Evolutionary conservation across 176 grass and related monocot genomes (phyloP).

Genomic region (Phoenix roebelenii): DNA sequence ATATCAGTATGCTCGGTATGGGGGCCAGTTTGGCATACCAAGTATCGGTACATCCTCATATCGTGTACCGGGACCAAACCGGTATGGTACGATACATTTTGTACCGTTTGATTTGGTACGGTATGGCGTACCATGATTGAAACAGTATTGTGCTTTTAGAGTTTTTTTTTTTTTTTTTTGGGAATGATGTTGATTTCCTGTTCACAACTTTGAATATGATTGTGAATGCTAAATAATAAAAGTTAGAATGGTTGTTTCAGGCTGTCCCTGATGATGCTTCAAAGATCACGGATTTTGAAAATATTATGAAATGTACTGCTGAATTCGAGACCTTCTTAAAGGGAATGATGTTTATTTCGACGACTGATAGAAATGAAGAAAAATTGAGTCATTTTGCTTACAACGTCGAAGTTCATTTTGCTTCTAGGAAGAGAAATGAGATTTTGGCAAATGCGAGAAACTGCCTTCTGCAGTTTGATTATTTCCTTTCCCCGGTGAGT

Average conservation of each 20-base stretch:
- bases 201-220: no score
- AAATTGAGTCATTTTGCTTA: slow-evolving; percentile 85
- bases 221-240: neutral
- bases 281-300: slow-evolving; percentile 79
- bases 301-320: slow-evolving; percentile 66
- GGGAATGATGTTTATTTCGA: slow-evolving; percentile 65
- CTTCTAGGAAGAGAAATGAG: slow-evolving; percentile 81
- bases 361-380: slow-evolving; percentile 50
- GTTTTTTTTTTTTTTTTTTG: no score
- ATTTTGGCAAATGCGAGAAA: slow-evolving; percentile 76
- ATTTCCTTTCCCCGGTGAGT: slow-evolving; percentile 54
- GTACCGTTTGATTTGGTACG: no score
- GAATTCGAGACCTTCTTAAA: slow-evolving; percentile 64
- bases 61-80: no score
- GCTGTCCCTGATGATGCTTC: slow-evolving; percentile 83
- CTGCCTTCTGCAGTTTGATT: slow-evolving; percentile 67
- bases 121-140: no score
- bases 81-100: no score
- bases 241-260: slow-evolving; percentile 34
- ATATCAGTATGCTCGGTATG: no score
- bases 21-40: no score
- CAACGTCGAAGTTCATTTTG: slow-evolving; percentile 95
- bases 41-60: no score
- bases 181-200: no score
- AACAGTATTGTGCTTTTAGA: no score